Evolutionary conservation across 495 filamentous ascomycete genomes (phyloP), one percentile per base, ranked within the genome.

Genomic region (Bryoglossum gracile): DNA sequence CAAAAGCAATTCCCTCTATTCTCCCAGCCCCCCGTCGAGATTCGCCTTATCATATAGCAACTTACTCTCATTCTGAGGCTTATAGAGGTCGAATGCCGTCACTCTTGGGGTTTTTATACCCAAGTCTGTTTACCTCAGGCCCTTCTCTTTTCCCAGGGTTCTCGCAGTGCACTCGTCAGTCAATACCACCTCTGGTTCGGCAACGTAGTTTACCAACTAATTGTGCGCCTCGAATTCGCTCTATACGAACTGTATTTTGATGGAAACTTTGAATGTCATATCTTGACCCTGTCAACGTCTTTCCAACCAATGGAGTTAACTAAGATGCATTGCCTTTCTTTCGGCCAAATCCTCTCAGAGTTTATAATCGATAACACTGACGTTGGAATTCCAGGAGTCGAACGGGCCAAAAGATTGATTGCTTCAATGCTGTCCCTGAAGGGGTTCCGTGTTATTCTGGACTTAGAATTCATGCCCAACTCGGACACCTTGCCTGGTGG

Each of bases 151-250:
- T 53, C 21, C 32, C 24, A 11, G 1, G 42, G 50, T 19, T 53
- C 55, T 24, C 50, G 50, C 1, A 8, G 34, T 8, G 45, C 46
- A 21, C 46, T 54, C 14, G 22, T 37, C 3, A 2, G 23, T 2
- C 2, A 6, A 1, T 57, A 57, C 36, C 55, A 37, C 0, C 3
- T 26, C 36, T 53, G 33, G 17, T 54, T 57, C 36, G 50, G 55
- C 2, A 53, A 43, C 16, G 10, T 21, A 17, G 16, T 46, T n/a
- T 32, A 50, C 17, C 10, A 21, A 3, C 35, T 34, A 5, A 18
- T 8, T n/a, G 48, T 45, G 4, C 30, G n/a, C 9, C 54, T 54
- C 36, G 54, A 57, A 24, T 50, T 47, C 46, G 11, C 21, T 2
- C n/a, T 50, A 1, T 50, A 51, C 22, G 48, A 43, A 2, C 19